Base-by-base conservation (phyloP, 768 basidiomycete genomes). In the Mycena latifolia region DNA sequence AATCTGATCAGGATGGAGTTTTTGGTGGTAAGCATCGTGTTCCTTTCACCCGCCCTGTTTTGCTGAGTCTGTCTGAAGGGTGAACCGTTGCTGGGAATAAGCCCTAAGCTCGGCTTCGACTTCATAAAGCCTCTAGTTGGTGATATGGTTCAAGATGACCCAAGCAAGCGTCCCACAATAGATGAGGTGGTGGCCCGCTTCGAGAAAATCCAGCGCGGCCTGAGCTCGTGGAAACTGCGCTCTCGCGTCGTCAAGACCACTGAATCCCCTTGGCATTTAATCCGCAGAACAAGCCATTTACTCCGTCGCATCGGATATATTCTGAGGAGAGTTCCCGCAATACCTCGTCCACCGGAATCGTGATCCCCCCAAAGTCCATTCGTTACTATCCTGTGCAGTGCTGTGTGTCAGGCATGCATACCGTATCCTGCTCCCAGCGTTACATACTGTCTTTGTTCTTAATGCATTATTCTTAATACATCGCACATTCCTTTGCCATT, bases 131-230 rank as follows among this genome's bases (percentile, higher is more conserved):
- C 74, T 2, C 69, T 83, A 5, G 65, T 82, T 10, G 48, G 64
- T 0, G 76, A 75, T n/a, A 82, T 85, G 84, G 71, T 77, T 2
- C 77, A 79, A 12, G 63, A 71, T 3, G 78, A 82, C 35, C 81
- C 81, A 0, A 22, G 64, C 37, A 39, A 39, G 37, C 37, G 37
- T 39, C 37, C 37, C 4, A 39, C 11, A 5, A 39, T 39, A 0
- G 76, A 82, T 20, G 70, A 77, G 33, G 79, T 79, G 5, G 76
- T 81, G 0, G 5, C 37, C 0, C 75, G 76, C 1, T 79, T 82
- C 76, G 56, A n/a, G 0, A 31, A 54, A 1, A 67, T 63, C 8
- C 48, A 41, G 28, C 24, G 20, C 4, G 20, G 43, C 4, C n/a
- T 58, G 18, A 54, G 48, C n/a, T 47, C 28, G 8, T 61, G 62